Evolutionary conservation across 2,329 filamentous ascomycete species (phyloP), one percentile per base, ranked within the genome.

Genomic region (Pseudogymnoascus sp.): DNA sequence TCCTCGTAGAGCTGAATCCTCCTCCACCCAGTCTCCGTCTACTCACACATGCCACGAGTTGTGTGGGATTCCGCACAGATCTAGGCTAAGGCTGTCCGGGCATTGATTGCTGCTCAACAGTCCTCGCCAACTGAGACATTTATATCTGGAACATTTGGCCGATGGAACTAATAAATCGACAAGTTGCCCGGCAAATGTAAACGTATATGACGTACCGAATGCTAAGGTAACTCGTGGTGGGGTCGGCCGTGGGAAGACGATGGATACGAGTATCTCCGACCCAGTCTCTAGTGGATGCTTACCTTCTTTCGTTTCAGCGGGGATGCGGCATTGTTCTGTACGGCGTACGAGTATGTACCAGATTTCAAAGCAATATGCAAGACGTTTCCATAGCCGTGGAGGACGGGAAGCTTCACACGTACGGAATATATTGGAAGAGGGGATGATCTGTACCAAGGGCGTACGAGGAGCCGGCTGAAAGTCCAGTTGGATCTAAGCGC

Each of bases 231-330:
- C 28, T 53, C 28, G 15, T 53, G 20, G 47, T 53, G 47, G 47
- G 47, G 47, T 53, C 28, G 11, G n/a, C 15, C 11, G 8, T 35
- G 28, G 47, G 28, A 18, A 18, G 25, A 30, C 30, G 9, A 53
- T 53, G 28, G 47, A 53, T 53, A 53, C 47, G 47, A 53, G 47
- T 20, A 53, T 53, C 47, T 53, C n/a, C 28, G 47, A 53, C 47
- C 47, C 47, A 53, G 47, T 53, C 47, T 53, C 47, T 33, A 33
- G 47, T 53, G 47, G 47, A 53, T 53, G 47, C 47, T 53, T 53
- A 18, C 47, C 47, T 53, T 53, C n/a, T n/a, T 33, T 53, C 47
- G 47, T 53, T 53, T 33, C 47, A 53, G 47, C 28, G 47, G 28
- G 47, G 47, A 2, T 20, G 47, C 47, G 33, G 28, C 8, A 50